Percentiles rank a stretch among this genome's conserved stretches.
These are phyloP conservation scores for Chamaecyparis obtusa DNA, from an alignment of 75 land plant genomes.

Conservation along the genomic window DNA sequence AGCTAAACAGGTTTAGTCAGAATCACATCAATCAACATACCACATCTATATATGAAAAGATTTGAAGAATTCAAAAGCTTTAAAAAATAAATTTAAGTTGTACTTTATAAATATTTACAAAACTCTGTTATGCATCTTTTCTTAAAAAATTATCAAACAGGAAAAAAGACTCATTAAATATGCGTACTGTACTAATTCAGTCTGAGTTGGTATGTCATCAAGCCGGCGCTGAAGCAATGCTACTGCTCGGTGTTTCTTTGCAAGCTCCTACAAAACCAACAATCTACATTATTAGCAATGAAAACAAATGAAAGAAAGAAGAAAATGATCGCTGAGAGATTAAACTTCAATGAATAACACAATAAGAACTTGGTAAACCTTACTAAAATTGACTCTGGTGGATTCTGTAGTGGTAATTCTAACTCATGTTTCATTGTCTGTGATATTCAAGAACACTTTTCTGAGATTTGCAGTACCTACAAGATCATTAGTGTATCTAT, in stretches of 20 bases:
- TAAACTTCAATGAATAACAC: neutral
- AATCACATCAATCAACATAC: conserved; percentile 25
- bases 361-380: neutral
- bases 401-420: no score
- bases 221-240: conserved; percentile 24
- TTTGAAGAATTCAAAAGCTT: neutral
- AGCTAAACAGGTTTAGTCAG: conserved; percentile 32
- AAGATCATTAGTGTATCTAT: no score
- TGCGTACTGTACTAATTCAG: conserved; percentile 50
- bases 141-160: neutral
- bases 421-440: neutral
- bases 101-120: neutral
- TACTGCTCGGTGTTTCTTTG: conserved; percentile 14
- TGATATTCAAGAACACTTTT: neutral
- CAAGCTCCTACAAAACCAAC: conserved; percentile 4
- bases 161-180: neutral
- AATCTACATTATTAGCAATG: neutral
- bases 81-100: neutral
- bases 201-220: conserved; percentile 40
- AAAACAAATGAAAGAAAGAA: neutral
- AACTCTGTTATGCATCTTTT: neutral
- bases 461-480: no score
- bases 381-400: neutral
- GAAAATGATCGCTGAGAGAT: neutral
- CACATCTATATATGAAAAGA: neutral